phyloP scores from a whole-genome alignment of 2,329 filamentous ascomycete species.

The Mycogone perniciosa region DNA sequence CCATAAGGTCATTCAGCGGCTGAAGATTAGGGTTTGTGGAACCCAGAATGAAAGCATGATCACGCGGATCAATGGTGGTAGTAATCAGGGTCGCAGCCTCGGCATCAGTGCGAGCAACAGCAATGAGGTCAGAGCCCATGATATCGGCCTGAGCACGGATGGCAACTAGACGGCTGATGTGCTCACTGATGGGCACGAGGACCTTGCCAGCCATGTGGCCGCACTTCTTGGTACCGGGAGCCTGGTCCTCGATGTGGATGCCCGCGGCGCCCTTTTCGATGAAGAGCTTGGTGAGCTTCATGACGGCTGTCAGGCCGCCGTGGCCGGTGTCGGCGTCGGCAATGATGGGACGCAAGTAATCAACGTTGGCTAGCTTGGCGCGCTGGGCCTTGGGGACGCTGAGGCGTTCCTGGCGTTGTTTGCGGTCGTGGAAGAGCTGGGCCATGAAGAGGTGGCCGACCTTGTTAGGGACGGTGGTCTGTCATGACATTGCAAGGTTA shows the following conservation, averaged over 20 bases:
- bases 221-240: slow-evolving; percentile 98
- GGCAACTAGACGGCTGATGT: slow-evolving; percentile 95
- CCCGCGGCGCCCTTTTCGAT: slow-evolving; percentile 93
- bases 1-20: slow-evolving; percentile 86
- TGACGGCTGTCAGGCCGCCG: slow-evolving; percentile 93
- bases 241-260: slow-evolving; percentile 98
- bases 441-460: slow-evolving; percentile 97
- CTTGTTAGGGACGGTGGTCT: slow-evolving; percentile 98
- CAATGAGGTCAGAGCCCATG: slow-evolving; percentile 88
- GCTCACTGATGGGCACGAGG: slow-evolving; percentile 90
- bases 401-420: slow-evolving; percentile 92
- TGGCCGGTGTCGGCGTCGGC: slow-evolving; percentile 97
- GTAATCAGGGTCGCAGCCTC: slow-evolving; percentile 97
- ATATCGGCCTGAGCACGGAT: slow-evolving; percentile 98
- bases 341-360: slow-evolving; percentile 93
- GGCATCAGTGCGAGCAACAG: slow-evolving; percentile 90
- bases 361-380: slow-evolving; percentile 67
- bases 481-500: background rate
- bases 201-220: slow-evolving; percentile 99
- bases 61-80: slow-evolving; percentile 89
- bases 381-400: slow-evolving; percentile 68
- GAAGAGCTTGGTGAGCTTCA: slow-evolving; percentile 99
- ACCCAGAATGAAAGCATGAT: slow-evolving; percentile 90
- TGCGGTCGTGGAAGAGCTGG: slow-evolving; percentile 98
- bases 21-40: slow-evolving; percentile 78